phyloP scores from a whole-genome alignment of 1,284 basidiomycete species.

The Malassezia cuniculi region DNA sequence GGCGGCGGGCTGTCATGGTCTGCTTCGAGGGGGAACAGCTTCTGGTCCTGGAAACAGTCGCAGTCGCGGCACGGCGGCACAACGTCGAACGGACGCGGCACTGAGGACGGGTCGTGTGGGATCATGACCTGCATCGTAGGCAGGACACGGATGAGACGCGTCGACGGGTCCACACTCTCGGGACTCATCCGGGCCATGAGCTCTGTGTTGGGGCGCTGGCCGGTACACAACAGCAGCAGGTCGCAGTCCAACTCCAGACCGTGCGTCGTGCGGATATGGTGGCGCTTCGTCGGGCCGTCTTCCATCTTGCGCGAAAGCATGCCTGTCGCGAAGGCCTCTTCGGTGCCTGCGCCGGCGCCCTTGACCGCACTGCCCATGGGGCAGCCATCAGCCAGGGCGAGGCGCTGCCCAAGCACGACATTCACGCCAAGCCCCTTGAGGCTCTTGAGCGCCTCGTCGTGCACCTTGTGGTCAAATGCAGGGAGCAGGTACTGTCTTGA shows the following conservation, averaged over 20 bases:
- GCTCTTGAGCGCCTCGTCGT: constrained; percentile 28
- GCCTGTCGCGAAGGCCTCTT: background rate
- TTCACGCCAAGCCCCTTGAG: constrained; percentile 37
- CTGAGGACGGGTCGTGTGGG: constrained; percentile 25
- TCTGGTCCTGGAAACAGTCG: constrained; percentile 44
- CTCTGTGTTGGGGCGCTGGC: constrained; percentile 40
- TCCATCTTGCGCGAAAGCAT: background rate
- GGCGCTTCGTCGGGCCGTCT: background rate
- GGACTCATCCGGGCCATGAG: constrained; percentile 37
- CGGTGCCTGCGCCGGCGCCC: background rate
- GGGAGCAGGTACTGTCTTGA: constrained; percentile 38
- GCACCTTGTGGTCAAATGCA: constrained; percentile 38
- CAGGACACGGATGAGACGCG: constrained; percentile 30
- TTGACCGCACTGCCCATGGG: constrained; percentile 30
- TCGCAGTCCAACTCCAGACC: constrained; percentile 38
- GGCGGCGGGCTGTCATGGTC: constrained; percentile 5
- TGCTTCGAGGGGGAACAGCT: constrained; percentile 15
- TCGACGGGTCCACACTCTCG: constrained; percentile 28
- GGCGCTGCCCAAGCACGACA: constrained; percentile 38
- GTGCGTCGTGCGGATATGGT: constrained; percentile 33
- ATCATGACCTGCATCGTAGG: constrained; percentile 35
- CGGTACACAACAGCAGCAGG: constrained; percentile 40
- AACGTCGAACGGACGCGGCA: constrained; percentile 28
- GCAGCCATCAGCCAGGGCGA: constrained; percentile 37
- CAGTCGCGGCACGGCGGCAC: constrained; percentile 40